Conservation (phyloP, 805 yeast species). For the Saccharomycopsis javanensis region DNA sequence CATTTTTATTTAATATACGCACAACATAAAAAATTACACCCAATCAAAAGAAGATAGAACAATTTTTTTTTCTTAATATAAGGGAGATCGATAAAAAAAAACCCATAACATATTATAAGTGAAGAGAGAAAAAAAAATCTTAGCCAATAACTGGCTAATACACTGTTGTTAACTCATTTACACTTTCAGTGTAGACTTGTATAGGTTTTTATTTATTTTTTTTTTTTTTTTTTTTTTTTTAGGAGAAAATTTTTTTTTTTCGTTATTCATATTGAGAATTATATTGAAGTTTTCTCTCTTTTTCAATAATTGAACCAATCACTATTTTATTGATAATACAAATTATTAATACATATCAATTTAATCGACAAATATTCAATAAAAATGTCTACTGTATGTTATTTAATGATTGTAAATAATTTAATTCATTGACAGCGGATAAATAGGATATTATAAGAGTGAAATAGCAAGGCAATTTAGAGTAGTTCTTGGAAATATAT, state of each 20-base stretch:
- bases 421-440: no score
- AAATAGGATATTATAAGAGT: no score
- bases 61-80: background rate
- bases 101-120: background rate
- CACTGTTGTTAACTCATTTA: no score
- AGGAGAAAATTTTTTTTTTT: background rate
- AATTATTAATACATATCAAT: background rate
- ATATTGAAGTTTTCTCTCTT: no score
- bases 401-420: background rate
- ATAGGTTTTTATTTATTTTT: no score
- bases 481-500: no score
- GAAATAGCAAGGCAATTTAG: no score
- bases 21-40: background rate
- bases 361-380: background rate
- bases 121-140: background rate
- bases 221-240: no score
- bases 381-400: slow-evolving; percentile 1
- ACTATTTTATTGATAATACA: background rate
- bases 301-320: background rate
- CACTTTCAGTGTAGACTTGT: background rate
- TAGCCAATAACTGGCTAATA: background rate
- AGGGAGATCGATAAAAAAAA: background rate
- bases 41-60: background rate
- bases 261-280: no score
- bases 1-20: background rate